Evolutionary conservation across 495 filamentous ascomycete genomes (phyloP).

Genomic region (Hypoxylon subgilvum): DNA sequence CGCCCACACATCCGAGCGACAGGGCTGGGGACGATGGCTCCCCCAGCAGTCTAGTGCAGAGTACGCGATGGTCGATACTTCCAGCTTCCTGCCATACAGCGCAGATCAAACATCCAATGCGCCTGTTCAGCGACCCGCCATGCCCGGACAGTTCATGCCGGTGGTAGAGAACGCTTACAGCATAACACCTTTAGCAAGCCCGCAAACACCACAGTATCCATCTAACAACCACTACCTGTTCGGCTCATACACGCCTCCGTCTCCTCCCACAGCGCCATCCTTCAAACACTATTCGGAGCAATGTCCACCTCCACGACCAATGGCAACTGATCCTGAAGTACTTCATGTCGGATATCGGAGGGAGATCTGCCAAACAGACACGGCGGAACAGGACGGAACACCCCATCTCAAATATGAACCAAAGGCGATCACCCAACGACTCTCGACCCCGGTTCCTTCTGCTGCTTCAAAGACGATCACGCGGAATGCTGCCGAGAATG

Average conservation of each 20-base stretch:
- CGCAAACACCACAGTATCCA: constrained; percentile 45
- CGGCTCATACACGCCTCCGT: constrained; percentile 42
- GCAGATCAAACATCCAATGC: constrained; percentile 36
- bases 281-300: constrained; percentile 50
- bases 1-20: constrained; percentile 38
- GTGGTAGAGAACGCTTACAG: constrained; percentile 41
- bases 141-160: constrained; percentile 43
- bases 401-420: constrained; percentile 47
- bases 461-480: constrained; percentile 32
- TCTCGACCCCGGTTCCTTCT: constrained; percentile 14
- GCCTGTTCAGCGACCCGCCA: constrained; percentile 38
- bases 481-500: constrained; percentile 34
- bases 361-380: constrained; percentile 21
- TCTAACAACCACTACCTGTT: constrained; percentile 44
- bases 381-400: constrained; percentile 15
- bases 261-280: constrained; percentile 35
- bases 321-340: constrained; percentile 6
- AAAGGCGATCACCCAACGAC: constrained; percentile 24
- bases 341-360: constrained; percentile 13
- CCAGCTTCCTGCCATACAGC: constrained; percentile 44
- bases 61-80: constrained; percentile 47
- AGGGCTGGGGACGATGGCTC: constrained; percentile 52
- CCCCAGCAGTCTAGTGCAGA: constrained; percentile 43
- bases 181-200: constrained; percentile 44
- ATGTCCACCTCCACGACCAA: constrained; percentile 34